Evolutionary conservation across 139 green algal species (phyloP).

Genomic region (Haematococcus lacustris): DNA sequence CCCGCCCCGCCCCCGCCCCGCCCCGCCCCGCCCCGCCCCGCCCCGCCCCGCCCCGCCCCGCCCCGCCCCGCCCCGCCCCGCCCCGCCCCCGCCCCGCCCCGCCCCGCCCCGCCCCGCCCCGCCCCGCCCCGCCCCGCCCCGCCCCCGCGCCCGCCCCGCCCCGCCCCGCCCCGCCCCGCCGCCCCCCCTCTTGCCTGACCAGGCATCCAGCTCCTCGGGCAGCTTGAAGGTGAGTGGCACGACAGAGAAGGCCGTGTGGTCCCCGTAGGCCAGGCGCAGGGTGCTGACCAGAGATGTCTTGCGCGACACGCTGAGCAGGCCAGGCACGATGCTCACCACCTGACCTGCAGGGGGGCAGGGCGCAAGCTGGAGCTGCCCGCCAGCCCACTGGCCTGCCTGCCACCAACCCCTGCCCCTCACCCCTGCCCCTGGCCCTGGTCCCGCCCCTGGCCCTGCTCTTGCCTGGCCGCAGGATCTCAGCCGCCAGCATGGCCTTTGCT

Average conservation of each 20-base stretch:
- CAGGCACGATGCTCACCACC: conserved; percentile 46
- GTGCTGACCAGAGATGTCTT: conserved; percentile 47
- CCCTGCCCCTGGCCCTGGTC: too few relatives aligned
- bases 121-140: too few relatives aligned
- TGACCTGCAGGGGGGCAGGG: conserved; percentile 19
- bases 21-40: too few relatives aligned
- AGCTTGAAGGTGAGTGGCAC: conserved; percentile 45
- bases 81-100: too few relatives aligned
- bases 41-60: too few relatives aligned
- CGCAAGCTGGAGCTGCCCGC: neutral
- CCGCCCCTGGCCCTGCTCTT: neutral
- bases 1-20: too few relatives aligned
- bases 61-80: too few relatives aligned
- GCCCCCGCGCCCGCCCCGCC: too few relatives aligned
- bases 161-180: too few relatives aligned
- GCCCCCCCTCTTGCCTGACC: conserved; percentile 22
- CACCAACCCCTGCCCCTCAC: too few relatives aligned
- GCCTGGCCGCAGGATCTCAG: conserved; percentile 30
- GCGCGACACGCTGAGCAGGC: conserved; percentile 43
- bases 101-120: too few relatives aligned
- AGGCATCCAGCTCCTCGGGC: conserved; percentile 47
- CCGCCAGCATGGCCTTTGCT: conserved; percentile 48
- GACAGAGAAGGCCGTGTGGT: conserved; percentile 27
- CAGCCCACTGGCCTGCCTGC: too few relatives aligned
- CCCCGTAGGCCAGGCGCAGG: conserved; percentile 34